phyloP scores from a whole-genome alignment of 208 protist genomes.

The Lotmaria passim region DNA sequence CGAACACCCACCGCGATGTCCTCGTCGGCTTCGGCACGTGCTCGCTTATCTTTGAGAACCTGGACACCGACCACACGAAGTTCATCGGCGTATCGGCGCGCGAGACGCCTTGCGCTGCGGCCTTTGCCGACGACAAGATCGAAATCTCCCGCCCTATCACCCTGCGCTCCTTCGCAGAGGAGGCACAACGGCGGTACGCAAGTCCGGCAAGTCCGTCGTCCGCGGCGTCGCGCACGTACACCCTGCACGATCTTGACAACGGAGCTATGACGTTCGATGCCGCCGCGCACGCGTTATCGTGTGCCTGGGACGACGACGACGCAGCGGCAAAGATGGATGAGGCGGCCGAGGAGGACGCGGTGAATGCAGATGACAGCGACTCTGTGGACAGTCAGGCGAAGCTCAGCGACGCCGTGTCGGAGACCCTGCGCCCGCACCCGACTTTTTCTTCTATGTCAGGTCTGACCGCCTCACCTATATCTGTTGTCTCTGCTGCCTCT shows the following conservation, averaged over 20 bases:
- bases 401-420: neutral
- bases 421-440: constrained; percentile 13
- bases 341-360: neutral
- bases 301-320: neutral
- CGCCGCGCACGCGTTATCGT: neutral
- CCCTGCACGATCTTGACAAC: neutral
- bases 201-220: neutral
- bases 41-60: constrained; percentile 60
- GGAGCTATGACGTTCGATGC: neutral
- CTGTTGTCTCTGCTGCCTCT: neutral
- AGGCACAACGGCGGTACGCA: neutral
- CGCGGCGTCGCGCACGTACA: neutral
- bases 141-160: constrained; percentile 52
- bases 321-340: neutral
- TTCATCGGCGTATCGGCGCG: constrained; percentile 28
- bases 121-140: constrained; percentile 46
- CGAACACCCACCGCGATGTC: constrained; percentile 74
- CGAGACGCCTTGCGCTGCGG: constrained; percentile 40
- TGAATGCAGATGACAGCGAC: neutral
- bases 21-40: constrained; percentile 71
- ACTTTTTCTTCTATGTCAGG: constrained; percentile 3
- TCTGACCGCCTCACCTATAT: neutral
- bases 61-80: constrained; percentile 45
- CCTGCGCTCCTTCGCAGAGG: constrained; percentile 33
- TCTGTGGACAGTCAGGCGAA: neutral